A percentile compares a stretch with the other conserved stretches of the same genome.
Conservation (phyloP, 371 early-diverging fungal genomes). For the Umbelopsis sp. region DNA sequence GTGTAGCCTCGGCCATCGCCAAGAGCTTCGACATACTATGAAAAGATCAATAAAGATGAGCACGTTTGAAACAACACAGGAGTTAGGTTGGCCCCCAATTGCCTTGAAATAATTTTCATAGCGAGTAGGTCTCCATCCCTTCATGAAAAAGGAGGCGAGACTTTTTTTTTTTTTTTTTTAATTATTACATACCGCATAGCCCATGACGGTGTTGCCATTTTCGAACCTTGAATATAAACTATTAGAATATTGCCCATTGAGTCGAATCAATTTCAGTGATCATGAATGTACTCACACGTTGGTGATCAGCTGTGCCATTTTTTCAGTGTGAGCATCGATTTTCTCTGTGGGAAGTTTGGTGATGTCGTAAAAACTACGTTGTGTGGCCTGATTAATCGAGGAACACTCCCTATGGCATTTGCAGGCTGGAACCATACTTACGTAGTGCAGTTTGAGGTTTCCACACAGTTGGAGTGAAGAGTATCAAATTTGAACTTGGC, state of each 20-base stretch:
- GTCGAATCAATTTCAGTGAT: no score
- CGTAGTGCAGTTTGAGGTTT: constrained; percentile 44
- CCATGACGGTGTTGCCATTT: constrained; percentile 48
- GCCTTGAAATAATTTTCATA: no score
- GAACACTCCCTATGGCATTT: not conserved
- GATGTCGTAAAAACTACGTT: constrained; percentile 43
- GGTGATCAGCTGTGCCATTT: constrained; percentile 51
- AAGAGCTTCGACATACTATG: constrained; percentile 39
- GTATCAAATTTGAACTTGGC: not conserved
- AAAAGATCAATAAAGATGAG: no score
- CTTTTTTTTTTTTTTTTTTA: not conserved
- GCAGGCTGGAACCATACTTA: constrained; percentile 3
- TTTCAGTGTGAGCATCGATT: constrained; percentile 36
- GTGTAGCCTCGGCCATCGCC: constrained; percentile 55
- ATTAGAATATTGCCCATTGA: no score
- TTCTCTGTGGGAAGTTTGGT: constrained; percentile 33
- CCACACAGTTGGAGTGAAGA: not conserved
- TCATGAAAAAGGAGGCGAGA: not conserved
- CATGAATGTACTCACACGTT: constrained; percentile 38
- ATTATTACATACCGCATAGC: constrained; percentile 41
- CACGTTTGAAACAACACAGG: constrained; percentile 1
- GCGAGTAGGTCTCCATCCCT: no score
- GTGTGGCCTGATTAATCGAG: not conserved
- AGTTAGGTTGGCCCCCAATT: not conserved
- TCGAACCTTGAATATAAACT: constrained; percentile 34